Conservation (phyloP, 2,329 filamentous ascomycete species). For the Pseudogymnoascus pannorum region DNA sequence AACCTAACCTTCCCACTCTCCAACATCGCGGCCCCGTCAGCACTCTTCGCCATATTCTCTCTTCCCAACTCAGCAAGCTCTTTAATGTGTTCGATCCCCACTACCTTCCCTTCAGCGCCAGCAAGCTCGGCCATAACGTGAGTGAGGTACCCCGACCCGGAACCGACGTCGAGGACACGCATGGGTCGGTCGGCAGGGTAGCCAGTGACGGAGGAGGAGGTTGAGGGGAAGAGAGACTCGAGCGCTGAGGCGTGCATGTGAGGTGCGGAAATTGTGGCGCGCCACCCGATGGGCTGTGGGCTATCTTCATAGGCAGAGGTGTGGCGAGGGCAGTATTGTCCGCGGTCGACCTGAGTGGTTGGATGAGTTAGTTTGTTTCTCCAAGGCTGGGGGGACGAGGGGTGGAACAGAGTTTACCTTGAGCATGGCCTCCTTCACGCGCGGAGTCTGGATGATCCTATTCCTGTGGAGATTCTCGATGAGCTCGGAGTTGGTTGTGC, state of each 20-base stretch:
- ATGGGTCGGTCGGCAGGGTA: constrained; percentile 22
- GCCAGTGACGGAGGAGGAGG: constrained; percentile 10
- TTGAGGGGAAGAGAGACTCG: constrained; percentile 51
- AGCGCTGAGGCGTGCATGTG: constrained; percentile 65
- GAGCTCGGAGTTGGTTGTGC: constrained; percentile 64
- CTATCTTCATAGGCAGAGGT: constrained; percentile 63
- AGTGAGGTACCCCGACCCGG: constrained; percentile 76
- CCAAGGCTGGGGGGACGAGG: neutral
- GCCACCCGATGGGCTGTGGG: constrained; percentile 60
- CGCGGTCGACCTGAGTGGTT: constrained; percentile 67
- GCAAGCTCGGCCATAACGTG: constrained; percentile 67
- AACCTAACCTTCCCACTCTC: constrained; percentile 61
- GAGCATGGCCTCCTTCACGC: constrained; percentile 74
- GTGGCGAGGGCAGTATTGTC: constrained; percentile 70
- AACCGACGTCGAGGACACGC: constrained; percentile 66
- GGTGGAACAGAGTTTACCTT: constrained; percentile 40
- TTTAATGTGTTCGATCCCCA: constrained; percentile 69
- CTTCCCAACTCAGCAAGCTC: constrained; percentile 56
- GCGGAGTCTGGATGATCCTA: constrained; percentile 62
- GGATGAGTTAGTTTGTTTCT: constrained; percentile 8
- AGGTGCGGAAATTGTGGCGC: constrained; percentile 64
- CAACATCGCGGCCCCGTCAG: constrained; percentile 52
- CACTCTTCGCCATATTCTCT: constrained; percentile 58
- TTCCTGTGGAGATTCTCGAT: constrained; percentile 69
- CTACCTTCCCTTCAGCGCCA: constrained; percentile 38